phyloP scores from a whole-genome alignment of 192 early-diverging fungal genomes.

The Linnemannia hyalina region DNA sequence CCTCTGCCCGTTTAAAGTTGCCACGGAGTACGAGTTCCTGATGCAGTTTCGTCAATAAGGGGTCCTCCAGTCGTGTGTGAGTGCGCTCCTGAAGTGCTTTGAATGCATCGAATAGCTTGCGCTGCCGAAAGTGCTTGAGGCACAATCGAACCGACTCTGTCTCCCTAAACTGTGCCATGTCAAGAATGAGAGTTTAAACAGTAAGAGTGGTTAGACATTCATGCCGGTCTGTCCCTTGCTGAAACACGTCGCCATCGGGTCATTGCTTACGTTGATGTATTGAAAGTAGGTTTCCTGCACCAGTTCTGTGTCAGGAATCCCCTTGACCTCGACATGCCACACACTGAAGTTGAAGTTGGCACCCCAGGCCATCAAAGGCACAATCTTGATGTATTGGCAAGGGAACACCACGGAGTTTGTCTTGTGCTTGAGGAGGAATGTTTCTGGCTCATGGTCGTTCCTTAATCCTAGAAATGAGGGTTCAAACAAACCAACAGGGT shows the following conservation, averaged over 20 bases:
- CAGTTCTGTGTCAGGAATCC: conserved; percentile 75
- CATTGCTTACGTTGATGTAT: conserved; percentile 71
- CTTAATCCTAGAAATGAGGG: conserved; percentile 57
- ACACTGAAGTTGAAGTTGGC: conserved; percentile 96
- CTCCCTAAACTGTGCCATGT: conserved; percentile 71
- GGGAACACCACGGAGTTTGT: conserved; percentile 86
- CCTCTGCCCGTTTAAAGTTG: conserved; percentile 82
- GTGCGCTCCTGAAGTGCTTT: conserved; percentile 75
- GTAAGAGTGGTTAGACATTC: background rate
- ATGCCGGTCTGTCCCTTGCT: background rate
- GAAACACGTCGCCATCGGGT: too few species aligned
- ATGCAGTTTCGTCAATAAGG: conserved; percentile 84
- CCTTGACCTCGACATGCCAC: conserved; percentile 93
- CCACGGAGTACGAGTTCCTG: conserved; percentile 73
- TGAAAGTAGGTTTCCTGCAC: conserved; percentile 76
- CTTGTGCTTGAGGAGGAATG: conserved; percentile 85
- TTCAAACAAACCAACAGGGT: background rate
- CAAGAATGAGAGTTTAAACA: background rate
- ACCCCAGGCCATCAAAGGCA: conserved; percentile 90
- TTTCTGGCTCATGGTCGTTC: conserved; percentile 87
- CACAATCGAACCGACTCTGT: conserved; percentile 87
- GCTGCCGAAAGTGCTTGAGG: conserved; percentile 90
- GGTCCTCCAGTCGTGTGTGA: conserved; percentile 79
- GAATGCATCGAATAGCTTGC: conserved; percentile 82
- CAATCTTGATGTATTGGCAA: conserved; percentile 94